phyloP scores from a whole-genome alignment of 1,139 yeast species.

The Groenewaldozyma auringiensis region DNA sequence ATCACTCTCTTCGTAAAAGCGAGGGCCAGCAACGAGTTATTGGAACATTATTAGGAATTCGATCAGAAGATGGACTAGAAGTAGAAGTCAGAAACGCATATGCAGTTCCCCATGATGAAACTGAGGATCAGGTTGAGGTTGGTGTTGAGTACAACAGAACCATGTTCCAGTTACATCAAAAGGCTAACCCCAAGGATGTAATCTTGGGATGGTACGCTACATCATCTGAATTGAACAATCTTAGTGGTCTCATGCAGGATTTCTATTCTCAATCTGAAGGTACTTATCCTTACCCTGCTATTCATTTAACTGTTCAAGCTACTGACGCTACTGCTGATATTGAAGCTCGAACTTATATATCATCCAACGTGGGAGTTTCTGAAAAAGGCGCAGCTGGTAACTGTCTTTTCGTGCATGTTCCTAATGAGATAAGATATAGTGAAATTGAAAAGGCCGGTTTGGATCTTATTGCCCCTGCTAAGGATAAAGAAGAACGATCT shows the following conservation, averaged over 20 bases:
- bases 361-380: conserved; percentile 63
- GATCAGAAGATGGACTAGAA: conserved; percentile 81
- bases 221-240: conserved; percentile 54
- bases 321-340: conserved; percentile 35
- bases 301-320: conserved; percentile 58
- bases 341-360: conserved; percentile 59
- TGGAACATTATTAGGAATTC: conserved; percentile 73
- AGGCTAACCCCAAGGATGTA: conserved; percentile 70
- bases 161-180: conserved; percentile 65
- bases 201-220: conserved; percentile 90
- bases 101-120: conserved; percentile 76
- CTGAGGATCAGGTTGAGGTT: conserved; percentile 65
- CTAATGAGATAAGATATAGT: conserved; percentile 54
- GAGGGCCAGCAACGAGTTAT: conserved; percentile 54
- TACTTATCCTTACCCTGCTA: conserved; percentile 61
- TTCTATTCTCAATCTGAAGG: conserved; percentile 60
- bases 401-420: conserved; percentile 72
- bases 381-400: conserved; percentile 45
- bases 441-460: conserved; percentile 45
- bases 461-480: conserved; percentile 31
- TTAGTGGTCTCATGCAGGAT: conserved; percentile 79
- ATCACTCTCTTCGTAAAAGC: conserved; percentile 44
- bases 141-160: conserved; percentile 72
- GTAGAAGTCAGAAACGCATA: conserved; percentile 71
- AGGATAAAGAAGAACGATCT: conserved; percentile 32